phyloP scores from a whole-genome alignment of 495 filamentous ascomycete genomes.

The Rusavskia elegans region DNA sequence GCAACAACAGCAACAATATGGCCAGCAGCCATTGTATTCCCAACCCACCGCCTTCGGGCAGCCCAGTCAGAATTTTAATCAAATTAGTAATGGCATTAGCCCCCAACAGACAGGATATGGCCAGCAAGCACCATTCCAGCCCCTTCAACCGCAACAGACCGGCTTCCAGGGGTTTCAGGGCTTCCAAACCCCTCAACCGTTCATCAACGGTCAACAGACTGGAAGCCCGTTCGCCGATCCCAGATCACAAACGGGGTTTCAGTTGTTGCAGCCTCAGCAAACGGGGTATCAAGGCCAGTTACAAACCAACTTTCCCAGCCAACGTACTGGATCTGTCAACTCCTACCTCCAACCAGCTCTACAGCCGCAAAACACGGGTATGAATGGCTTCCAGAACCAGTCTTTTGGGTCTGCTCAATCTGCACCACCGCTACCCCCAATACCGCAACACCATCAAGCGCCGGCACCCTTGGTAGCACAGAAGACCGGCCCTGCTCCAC shows the following conservation, averaged over 20 bases:
- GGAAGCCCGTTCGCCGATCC: constrained; percentile 40
- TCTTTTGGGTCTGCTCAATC: constrained; percentile 8
- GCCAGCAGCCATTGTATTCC: constrained; percentile 34
- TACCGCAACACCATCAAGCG: constrained; percentile 35
- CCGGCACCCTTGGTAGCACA: constrained; percentile 57
- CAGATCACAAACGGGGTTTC: constrained; percentile 35
- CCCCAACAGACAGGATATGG: constrained; percentile 38
- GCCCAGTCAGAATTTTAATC: constrained; percentile 20
- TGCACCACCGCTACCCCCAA: constrained; percentile 24
- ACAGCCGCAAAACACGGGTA: constrained; percentile 38
- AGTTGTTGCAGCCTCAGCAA: constrained; percentile 43
- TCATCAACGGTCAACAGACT: constrained; percentile 27
- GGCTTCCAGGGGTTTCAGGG: constrained; percentile 38
- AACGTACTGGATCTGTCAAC: constrained; percentile 36
- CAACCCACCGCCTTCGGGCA: constrained; percentile 43
- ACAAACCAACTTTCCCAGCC: constrained; percentile 31
- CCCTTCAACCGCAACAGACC: constrained; percentile 27
- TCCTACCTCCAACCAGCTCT: constrained; percentile 37
- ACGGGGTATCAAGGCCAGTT: constrained; percentile 51
- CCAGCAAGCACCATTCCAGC: constrained; percentile 22
- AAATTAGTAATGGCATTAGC: constrained; percentile 29
- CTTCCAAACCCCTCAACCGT: constrained; percentile 31
- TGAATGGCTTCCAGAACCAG: constrained; percentile 33
- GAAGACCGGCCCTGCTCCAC: constrained; percentile 84
- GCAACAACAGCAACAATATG: constrained; percentile 28